Percentiles rank a stretch among this genome's conserved stretches.
phyloP scores from a whole-genome alignment of 2,329 filamentous ascomycete genomes.

The Apiospora rasikravindrae region DNA sequence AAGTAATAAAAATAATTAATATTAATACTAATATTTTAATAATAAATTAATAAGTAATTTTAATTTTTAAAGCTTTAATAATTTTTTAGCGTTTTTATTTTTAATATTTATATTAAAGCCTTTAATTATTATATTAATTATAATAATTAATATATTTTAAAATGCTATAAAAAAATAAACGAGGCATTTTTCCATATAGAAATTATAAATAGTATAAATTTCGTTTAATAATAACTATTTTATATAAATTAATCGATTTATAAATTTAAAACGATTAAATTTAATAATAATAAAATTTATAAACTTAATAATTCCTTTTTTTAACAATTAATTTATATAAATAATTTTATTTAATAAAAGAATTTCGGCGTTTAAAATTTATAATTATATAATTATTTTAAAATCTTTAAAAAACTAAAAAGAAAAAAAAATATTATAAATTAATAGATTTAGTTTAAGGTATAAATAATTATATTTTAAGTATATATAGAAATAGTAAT shows the following conservation, averaged over 20 bases:
- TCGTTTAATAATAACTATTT: not conserved
- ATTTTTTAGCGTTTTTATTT: not conserved
- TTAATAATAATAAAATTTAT: not conserved
- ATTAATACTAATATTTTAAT: not conserved
- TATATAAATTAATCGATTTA: not conserved
- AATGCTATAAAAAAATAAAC: not conserved
- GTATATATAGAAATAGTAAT: too few relatives aligned
- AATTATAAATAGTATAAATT: not conserved
- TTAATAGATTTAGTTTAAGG: not conserved
- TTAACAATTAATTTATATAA: not conserved
- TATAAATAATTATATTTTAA: too few relatives aligned
- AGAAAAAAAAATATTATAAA: not conserved
- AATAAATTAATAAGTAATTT: not conserved
- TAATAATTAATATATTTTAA: not conserved
- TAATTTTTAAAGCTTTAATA: not conserved
- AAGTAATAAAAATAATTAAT: not conserved
- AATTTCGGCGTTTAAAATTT: not conserved
- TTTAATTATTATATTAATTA: not conserved
- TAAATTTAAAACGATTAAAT: not conserved
- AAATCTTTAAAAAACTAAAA: not conserved
- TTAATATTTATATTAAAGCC: not conserved
- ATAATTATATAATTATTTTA: not conserved
- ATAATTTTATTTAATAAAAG: not conserved
- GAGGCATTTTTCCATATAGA: not conserved
- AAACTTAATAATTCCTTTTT: not conserved